A percentile compares a stretch with the other conserved stretches of the same genome.
Evolutionary conservation across 78 protist genomes (phyloP).

Genomic region (Dictyostelium firmibasis): DNA sequence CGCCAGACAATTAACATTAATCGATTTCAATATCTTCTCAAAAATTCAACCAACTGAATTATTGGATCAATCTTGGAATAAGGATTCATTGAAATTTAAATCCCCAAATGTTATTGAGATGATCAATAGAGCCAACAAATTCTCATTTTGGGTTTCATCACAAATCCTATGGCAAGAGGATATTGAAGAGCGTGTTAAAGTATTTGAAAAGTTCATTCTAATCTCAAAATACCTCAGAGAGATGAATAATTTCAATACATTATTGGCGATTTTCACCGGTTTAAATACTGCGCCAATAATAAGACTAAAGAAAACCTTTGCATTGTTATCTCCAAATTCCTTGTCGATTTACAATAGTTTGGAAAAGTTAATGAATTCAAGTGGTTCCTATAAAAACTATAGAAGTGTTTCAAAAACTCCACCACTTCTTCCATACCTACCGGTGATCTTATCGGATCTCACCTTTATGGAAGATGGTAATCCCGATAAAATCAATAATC

Average conservation of each 20-base stretch:
- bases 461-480: constrained; percentile 88
- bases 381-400: constrained; percentile 68
- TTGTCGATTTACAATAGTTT: constrained; percentile 9
- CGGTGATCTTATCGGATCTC: constrained; percentile 77
- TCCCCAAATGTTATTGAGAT: constrained; percentile 71
- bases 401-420: constrained; percentile 28
- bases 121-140: constrained; percentile 74
- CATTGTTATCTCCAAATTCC: constrained; percentile 24
- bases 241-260: constrained; percentile 83
- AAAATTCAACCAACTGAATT: constrained; percentile 75
- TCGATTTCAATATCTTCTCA: constrained; percentile 65
- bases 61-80: constrained; percentile 78
- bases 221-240: constrained; percentile 60
- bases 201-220: constrained; percentile 58
- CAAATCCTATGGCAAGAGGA: constrained; percentile 76
- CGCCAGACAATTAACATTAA: constrained; percentile 81
- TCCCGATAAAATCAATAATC: constrained; percentile 75
- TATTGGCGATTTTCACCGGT: constrained; percentile 77
- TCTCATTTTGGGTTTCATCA: constrained; percentile 78
- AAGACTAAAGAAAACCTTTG: constrained; percentile 78
- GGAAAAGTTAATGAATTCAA: constrained; percentile 73
- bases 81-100: constrained; percentile 41
- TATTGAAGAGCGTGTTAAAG: constrained; percentile 39
- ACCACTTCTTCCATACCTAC: constrained; percentile 67
- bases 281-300: constrained; percentile 62